These are phyloP conservation scores for Quercus suber DNA, from an alignment of 306 rosid species.

Conservation along the genomic window DNA sequence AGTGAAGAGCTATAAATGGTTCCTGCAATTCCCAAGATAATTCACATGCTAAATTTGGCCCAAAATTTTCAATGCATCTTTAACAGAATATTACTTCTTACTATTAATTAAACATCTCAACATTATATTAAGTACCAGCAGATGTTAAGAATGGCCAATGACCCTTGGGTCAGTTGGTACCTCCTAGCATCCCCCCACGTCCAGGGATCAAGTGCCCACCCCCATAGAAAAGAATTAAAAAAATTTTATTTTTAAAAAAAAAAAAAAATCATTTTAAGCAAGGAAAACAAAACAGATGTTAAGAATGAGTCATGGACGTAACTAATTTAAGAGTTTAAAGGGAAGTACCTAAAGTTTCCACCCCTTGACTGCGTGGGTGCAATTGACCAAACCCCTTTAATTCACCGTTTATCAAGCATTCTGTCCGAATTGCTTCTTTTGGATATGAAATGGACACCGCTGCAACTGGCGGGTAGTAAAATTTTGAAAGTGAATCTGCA, in stretches of 20 bases:
- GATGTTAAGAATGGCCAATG: neutral
- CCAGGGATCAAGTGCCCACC: too few relatives aligned
- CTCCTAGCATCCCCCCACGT: too few relatives aligned
- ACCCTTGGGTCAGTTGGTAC: too few relatives aligned
- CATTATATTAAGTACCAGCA: neutral
- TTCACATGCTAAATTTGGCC: constrained; percentile 23
- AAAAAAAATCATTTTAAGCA: too few relatives aligned
- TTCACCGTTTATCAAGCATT: constrained; percentile 78
- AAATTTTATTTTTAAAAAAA: too few relatives aligned
- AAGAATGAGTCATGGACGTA: neutral
- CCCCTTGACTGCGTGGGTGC: constrained; percentile 98
- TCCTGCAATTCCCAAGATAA: constrained; percentile 54
- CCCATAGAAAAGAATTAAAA: too few relatives aligned
- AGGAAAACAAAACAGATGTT: too few relatives aligned
- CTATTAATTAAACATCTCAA: neutral
- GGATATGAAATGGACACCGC: constrained; percentile 94
- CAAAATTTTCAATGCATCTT: constrained; percentile 13
- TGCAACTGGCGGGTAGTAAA: constrained; percentile 94
- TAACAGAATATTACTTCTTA: neutral
- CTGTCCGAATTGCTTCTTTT: constrained; percentile 85
- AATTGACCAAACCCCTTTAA: constrained; percentile 94
- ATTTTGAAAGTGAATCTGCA: constrained; percentile 85
- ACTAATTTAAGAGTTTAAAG: neutral
- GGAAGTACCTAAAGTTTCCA: constrained; percentile 79
- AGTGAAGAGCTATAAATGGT: constrained; percentile 97